phyloP scores from a whole-genome alignment of 306 rosid genomes.

The Hippophae gyantsensis region DNA sequence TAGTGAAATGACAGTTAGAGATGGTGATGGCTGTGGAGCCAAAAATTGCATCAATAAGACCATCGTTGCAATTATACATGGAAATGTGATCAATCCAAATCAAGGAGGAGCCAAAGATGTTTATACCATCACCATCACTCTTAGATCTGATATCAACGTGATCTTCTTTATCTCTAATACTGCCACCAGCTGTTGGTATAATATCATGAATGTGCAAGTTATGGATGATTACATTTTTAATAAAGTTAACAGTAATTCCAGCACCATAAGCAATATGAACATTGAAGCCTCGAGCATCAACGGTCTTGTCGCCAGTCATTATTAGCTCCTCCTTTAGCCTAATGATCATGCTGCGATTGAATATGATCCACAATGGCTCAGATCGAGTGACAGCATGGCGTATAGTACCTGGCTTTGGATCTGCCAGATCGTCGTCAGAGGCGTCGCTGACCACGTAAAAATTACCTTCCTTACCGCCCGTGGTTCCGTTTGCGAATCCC shows the following conservation, averaged over 20 bases:
- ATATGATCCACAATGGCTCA: conserved; percentile 66
- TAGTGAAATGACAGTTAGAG: conserved; percentile 68
- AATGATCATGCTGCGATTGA: conserved; percentile 45
- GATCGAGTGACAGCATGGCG: conserved; percentile 53
- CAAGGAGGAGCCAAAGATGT: conserved; percentile 60
- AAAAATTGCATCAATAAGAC: conserved; percentile 63
- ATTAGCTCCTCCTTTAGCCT: conserved; percentile 51
- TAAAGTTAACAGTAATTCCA: conserved; percentile 55
- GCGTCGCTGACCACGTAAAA: conserved; percentile 47
- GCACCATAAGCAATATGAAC: conserved; percentile 50
- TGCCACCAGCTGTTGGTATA: conserved; percentile 30
- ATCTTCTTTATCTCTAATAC: conserved; percentile 33
- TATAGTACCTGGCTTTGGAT: conserved; percentile 55
- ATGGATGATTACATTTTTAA: conserved; percentile 57
- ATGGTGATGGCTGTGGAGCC: conserved; percentile 78
- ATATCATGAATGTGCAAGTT: conserved; percentile 44
- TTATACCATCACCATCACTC: conserved; percentile 84
- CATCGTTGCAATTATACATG: conserved; percentile 48
- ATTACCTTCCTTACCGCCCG: conserved; percentile 52
- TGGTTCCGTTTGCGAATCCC: conserved; percentile 55
- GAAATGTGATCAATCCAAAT: conserved; percentile 83
- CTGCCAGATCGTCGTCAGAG: conserved; percentile 38
- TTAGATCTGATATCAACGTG: conserved; percentile 44
- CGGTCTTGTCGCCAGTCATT: conserved; percentile 50
- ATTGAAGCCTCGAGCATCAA: conserved; percentile 59